Percentiles rank a stretch among this genome's conserved stretches.
Evolutionary conservation across 495 filamentous ascomycete genomes (phyloP).

Genomic region (Beverwykella pulmonaria): DNA sequence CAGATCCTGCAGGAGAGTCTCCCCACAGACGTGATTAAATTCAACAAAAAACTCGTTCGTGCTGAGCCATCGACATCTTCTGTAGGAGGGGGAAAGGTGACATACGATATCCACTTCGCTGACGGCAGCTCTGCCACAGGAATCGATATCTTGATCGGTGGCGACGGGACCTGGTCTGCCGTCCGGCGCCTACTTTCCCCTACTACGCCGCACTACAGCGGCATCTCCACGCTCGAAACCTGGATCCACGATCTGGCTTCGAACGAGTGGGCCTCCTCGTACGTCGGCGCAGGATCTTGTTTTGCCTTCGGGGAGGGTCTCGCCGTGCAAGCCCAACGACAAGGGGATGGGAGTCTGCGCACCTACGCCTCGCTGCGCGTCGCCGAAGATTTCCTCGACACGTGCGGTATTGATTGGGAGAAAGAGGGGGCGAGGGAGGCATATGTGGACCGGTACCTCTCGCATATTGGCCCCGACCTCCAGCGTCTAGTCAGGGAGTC

Average conservation of each 20-base stretch:
- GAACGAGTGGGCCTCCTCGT: constrained; percentile 11
- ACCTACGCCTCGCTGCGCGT: constrained; percentile 47
- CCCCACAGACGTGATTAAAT: neutral
- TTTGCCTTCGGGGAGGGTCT: constrained; percentile 39
- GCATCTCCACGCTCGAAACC: constrained; percentile 35
- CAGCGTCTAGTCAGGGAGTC: constrained; percentile 3
- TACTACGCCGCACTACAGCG: constrained; percentile 29
- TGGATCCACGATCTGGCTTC: constrained; percentile 30
- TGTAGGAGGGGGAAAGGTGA: neutral
- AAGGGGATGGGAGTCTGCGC: constrained; percentile 48
- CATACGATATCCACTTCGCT: constrained; percentile 23
- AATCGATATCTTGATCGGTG: constrained; percentile 38
- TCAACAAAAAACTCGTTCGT: constrained; percentile 9
- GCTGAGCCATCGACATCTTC: neutral
- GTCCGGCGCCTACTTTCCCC: constrained; percentile 29
- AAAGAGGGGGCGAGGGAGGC: neutral
- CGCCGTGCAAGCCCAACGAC: constrained; percentile 46
- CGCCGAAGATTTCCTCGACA: constrained; percentile 41
- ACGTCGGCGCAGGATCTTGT: constrained; percentile 25
- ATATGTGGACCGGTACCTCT: constrained; percentile 6
- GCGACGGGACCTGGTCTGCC: constrained; percentile 38
- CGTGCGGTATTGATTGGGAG: constrained; percentile 18
- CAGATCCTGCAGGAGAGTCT: constrained; percentile 9
- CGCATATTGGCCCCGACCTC: constrained; percentile 1
- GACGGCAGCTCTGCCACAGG: constrained; percentile 5